phyloP scores from a whole-genome alignment of 2,329 filamentous ascomycete species.

The Hypoxylon sp. region DNA sequence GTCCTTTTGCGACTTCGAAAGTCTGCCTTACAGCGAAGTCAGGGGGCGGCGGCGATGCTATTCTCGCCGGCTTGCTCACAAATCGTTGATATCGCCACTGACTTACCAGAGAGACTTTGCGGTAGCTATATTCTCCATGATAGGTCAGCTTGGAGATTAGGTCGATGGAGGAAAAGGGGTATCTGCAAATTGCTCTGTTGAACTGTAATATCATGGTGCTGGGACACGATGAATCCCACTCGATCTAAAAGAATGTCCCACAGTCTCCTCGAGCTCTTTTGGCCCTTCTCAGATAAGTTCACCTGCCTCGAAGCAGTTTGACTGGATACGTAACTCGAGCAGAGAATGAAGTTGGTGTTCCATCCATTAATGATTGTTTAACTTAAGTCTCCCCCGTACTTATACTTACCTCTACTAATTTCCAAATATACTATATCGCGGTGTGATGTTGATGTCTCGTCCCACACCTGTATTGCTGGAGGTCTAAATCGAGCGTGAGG shows the following conservation, averaged over 20 bases:
- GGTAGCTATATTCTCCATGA: neutral
- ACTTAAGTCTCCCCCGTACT: constrained; percentile 1
- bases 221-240: neutral
- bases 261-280: neutral
- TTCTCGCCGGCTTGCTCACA: neutral
- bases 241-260: constrained; percentile 1
- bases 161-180: neutral
- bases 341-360: neutral
- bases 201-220: constrained; percentile 10
- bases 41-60: constrained; percentile 4
- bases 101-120: constrained; percentile 8
- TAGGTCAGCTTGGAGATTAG: constrained; percentile 7
- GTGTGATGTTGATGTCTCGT: neutral
- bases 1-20: neutral
- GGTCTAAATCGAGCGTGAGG: constrained; percentile 3
- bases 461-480: constrained; percentile 6
- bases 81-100: constrained; percentile 16
- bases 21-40: constrained; percentile 25
- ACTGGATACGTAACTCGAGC: neutral
- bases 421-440: constrained; percentile 5
- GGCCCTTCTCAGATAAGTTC: neutral
- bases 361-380: neutral
- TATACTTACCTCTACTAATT: constrained; percentile 5
- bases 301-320: neutral
- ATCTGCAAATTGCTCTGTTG: constrained; percentile 7